These are phyloP conservation scores for Venturia effusa DNA, from an alignment of 2,329 filamentous ascomycete species.

Conservation along the genomic window DNA sequence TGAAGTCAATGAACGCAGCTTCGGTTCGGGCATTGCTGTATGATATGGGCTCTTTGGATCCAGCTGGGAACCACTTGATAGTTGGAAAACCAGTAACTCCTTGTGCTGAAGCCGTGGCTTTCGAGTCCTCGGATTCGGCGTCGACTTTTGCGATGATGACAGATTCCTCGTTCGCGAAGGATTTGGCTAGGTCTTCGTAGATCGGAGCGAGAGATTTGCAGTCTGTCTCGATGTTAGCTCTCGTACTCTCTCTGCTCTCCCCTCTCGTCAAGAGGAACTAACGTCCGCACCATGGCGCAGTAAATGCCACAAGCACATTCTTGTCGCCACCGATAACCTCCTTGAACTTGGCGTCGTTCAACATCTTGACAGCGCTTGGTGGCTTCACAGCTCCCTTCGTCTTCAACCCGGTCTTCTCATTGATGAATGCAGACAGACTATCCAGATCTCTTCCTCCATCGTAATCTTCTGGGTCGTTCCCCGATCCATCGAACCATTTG, in stretches of 20 bases:
- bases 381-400: slow-evolving; percentile 62
- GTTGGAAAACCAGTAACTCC: slow-evolving; percentile 84
- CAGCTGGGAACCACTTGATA: slow-evolving; percentile 93
- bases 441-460: slow-evolving; percentile 79
- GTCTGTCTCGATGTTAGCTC: slow-evolving; percentile 45
- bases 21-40: slow-evolving; percentile 73
- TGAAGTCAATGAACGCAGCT: slow-evolving; percentile 62
- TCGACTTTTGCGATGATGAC: slow-evolving; percentile 93
- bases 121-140: slow-evolving; percentile 77
- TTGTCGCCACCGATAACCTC: slow-evolving; percentile 71
- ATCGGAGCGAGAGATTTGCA: slow-evolving; percentile 88
- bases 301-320: slow-evolving; percentile 90
- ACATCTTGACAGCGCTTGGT: slow-evolving; percentile 65
- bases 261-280: slow-evolving; percentile 30
- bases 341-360: slow-evolving; percentile 72
- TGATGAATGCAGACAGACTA: slow-evolving; percentile 67
- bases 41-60: slow-evolving; percentile 56
- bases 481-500: slow-evolving; percentile 97
- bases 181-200: slow-evolving; percentile 78
- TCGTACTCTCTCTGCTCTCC: neutral
- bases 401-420: slow-evolving; percentile 78
- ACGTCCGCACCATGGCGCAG: slow-evolving; percentile 98
- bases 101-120: slow-evolving; percentile 63
- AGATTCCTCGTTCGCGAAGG: slow-evolving; percentile 65
- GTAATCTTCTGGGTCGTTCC: slow-evolving; percentile 74